Evolutionary conservation across 1,284 basidiomycete species (phyloP), one percentile per base, ranked within the genome.

Genomic region (Pholiota adiposa): DNA sequence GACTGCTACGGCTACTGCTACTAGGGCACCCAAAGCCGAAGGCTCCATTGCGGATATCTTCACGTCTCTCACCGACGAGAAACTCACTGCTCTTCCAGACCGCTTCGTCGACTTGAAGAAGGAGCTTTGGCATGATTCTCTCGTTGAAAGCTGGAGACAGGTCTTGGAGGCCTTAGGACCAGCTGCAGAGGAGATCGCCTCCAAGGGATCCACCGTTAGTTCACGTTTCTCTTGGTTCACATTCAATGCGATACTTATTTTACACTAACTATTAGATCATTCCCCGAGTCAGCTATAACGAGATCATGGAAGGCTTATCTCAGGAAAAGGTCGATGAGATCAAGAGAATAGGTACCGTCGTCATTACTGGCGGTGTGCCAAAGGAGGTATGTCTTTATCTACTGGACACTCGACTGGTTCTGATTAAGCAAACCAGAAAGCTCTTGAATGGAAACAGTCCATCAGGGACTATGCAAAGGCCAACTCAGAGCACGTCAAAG

Each of bases 21-120:
- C 65, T 11, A 65, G 73, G 29, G 57, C 51, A 8, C 68, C 70
- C 8, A 81, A 79, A 64, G 59, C 65, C 21, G 77, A 79, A 58
- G 79, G 80, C 11, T 74, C 75, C n/a, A 87, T 90, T 56, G 81
- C 82, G 1, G 77, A 79, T 14, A 82, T 88, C 33, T 89, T 89
- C 68, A 76, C 83, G 0, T 84, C 84, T 0, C 73, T 88, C 5
- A 79, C 81, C 1, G 75, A 76, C 9, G 79, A 80, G 58, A 67
- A 72, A 1, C 71, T 73, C 16, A 69, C 64, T 1, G 61, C 69
- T 1, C 77, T 90, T 2, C 87, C 89, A 0, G 64, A 75, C 7
- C 81, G 87, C 0, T 92, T 90, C 62, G 69, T 79, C 0, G 77
- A 82, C 11, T 71, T 92, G 36, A 92, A 92, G 76, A 80, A 81